These are phyloP conservation scores for Taphrina confusa DNA, from an alignment of 1,139 yeast species.

Conservation along the genomic window DNA sequence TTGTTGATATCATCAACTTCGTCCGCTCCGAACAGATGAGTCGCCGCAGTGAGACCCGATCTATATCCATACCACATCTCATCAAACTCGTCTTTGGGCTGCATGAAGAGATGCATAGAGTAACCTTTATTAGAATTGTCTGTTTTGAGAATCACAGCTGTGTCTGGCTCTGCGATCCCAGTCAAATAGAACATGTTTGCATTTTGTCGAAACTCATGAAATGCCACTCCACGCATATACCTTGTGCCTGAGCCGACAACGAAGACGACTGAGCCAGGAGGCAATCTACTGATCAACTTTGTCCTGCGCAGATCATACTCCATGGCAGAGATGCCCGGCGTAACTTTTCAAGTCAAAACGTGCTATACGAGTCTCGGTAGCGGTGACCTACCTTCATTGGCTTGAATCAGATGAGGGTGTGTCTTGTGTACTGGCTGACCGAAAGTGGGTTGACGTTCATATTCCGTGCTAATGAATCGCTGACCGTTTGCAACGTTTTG, in stretches of 20 bases:
- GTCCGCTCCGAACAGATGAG: slow-evolving; percentile 85
- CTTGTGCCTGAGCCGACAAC: slow-evolving; percentile 66
- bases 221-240: slow-evolving; percentile 85
- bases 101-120: slow-evolving; percentile 75
- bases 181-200: slow-evolving; percentile 58
- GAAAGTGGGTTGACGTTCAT: slow-evolving; percentile 33
- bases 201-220: slow-evolving; percentile 87
- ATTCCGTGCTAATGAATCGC: neutral
- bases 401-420: slow-evolving; percentile 67
- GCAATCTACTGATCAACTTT: slow-evolving; percentile 58
- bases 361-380: neutral
- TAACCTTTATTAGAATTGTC: slow-evolving; percentile 27
- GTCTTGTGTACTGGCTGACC: slow-evolving; percentile 92
- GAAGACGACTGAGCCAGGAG: slow-evolving; percentile 68
- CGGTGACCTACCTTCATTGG: slow-evolving; percentile 56
- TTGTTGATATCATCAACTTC: slow-evolving; percentile 45
- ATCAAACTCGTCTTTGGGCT: slow-evolving; percentile 69
- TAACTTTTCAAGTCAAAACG: slow-evolving; percentile 48
- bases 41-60: slow-evolving; percentile 81
- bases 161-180: slow-evolving; percentile 82
- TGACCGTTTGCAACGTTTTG: too few species aligned
- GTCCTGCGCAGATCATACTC: slow-evolving; percentile 78
- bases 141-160: slow-evolving; percentile 73
- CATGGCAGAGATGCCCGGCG: slow-evolving; percentile 81
- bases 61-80: slow-evolving; percentile 96